Conservation (phyloP, 371 early-diverging fungal genomes). For the Mortierella polycephala region DNA sequence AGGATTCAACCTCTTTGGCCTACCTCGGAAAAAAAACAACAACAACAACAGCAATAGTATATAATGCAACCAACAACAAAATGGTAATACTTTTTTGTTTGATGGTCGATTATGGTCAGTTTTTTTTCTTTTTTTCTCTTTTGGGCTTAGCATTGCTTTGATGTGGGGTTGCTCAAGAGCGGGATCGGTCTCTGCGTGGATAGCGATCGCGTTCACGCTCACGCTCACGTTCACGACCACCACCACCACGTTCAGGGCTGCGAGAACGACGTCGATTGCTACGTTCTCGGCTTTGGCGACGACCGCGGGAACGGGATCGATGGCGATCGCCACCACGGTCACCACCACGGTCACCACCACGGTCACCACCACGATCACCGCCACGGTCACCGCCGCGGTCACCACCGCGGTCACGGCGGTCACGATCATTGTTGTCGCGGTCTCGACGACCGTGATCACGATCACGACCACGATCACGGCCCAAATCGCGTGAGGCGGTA, state of each 20-base stretch:
- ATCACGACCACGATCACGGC: slow-evolving; percentile 41
- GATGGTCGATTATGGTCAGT: too few relatives aligned
- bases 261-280: slow-evolving; percentile 1
- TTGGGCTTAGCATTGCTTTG: too few relatives aligned
- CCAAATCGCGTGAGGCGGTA: slow-evolving; percentile 47
- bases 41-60: too few relatives aligned
- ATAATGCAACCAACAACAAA: too few relatives aligned
- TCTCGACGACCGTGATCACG: slow-evolving; percentile 44
- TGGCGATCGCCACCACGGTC: slow-evolving; percentile 15
- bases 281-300: too few relatives aligned
- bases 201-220: slow-evolving; percentile 5
- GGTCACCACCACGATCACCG: slow-evolving; percentile 4
- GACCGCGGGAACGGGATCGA: slow-evolving; percentile 34
- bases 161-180: too few relatives aligned
- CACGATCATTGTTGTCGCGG: slow-evolving; percentile 36
- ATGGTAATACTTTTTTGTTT: too few relatives aligned
- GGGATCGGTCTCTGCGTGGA: slow-evolving; percentile 4
- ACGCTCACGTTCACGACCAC: slow-evolving; percentile 12
- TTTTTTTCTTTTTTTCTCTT: too few relatives aligned
- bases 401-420: slow-evolving; percentile 11
- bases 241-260: slow-evolving; percentile 9
- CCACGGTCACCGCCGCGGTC: slow-evolving; percentile 27
- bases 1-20: too few relatives aligned
- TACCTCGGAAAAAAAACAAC: too few relatives aligned
- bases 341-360: slow-evolving; percentile 5